Percentiles rank a stretch among this genome's conserved stretches.
phyloP scores from a whole-genome alignment of 768 basidiomycete genomes.

The Suillus subaureus region DNA sequence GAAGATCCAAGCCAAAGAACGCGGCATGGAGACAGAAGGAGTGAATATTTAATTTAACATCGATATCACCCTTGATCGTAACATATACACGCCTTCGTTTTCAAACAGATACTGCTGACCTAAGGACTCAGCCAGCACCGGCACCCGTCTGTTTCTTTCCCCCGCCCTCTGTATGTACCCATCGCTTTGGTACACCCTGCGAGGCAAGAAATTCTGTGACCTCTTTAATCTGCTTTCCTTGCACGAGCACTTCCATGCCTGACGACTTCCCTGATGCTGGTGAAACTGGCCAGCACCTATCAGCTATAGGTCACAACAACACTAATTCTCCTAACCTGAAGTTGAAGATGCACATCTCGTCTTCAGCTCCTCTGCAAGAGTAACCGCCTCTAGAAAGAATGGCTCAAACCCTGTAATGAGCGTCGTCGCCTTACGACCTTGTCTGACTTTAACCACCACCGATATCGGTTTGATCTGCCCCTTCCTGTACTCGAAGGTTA shows the following conservation, averaged over 20 bases:
- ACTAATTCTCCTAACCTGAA: conserved; percentile 50
- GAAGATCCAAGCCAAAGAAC: not conserved
- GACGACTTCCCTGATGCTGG: conserved; percentile 59
- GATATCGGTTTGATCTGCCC: conserved; percentile 72
- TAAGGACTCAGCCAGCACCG: not conserved
- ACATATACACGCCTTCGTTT: conserved; percentile 6
- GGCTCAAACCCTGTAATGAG: conserved; percentile 80
- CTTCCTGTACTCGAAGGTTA: conserved; percentile 52
- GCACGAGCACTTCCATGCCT: conserved; percentile 75
- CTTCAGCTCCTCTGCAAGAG: conserved; percentile 77
- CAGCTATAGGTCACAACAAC: not conserved
- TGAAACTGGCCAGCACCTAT: conserved; percentile 46
- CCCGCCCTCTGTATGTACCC: conserved; percentile 62
- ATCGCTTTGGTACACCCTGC: conserved; percentile 79
- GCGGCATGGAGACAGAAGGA: not conserved
- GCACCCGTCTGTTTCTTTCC: conserved; percentile 43
- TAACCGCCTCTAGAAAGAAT: conserved; percentile 67
- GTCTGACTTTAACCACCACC: conserved; percentile 70
- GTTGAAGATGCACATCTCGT: conserved; percentile 80
- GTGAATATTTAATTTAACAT: not conserved
- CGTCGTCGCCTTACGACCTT: conserved; percentile 78
- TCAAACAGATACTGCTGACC: conserved; percentile 3
- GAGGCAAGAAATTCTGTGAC: conserved; percentile 67
- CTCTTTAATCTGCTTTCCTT: conserved; percentile 75
- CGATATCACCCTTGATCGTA: not conserved